phyloP scores from a whole-genome alignment of 2,329 filamentous ascomycete species.

The Beauveria sp. region DNA sequence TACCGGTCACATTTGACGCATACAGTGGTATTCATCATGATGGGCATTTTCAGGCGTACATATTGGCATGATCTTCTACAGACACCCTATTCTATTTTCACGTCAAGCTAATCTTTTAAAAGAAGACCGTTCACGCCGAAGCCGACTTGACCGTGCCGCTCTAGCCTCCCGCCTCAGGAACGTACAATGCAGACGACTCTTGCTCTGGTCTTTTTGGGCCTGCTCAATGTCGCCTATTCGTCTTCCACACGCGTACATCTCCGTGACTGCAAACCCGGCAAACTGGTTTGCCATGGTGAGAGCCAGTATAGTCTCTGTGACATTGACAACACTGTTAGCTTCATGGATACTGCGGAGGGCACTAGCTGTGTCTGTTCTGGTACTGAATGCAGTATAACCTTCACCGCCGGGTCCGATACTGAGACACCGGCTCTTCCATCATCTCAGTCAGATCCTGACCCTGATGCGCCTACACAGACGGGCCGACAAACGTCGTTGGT shows the following conservation, averaged over 20 bases:
- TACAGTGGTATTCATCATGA: too few species aligned
- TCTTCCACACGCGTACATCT: not conserved
- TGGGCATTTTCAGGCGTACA: too few species aligned
- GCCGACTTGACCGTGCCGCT: too few species aligned
- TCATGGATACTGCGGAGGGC: not conserved
- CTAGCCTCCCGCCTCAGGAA: too few species aligned
- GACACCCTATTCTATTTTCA: too few species aligned
- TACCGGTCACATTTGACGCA: too few species aligned
- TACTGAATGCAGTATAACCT: not conserved
- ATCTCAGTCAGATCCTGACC: not conserved
- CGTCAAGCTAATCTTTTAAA: too few species aligned
- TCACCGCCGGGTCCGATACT: not conserved
- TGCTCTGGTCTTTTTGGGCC: not conserved
- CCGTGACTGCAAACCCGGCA: not conserved
- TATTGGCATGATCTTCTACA: too few species aligned
- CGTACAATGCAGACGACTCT: not conserved
- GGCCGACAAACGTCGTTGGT: not conserved
- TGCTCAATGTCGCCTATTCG: not conserved
- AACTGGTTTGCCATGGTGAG: not conserved
- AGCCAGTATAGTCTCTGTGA: not conserved
- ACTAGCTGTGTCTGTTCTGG: not conserved
- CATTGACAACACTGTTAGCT: not conserved
- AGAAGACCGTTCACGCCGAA: too few species aligned
- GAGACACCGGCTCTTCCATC: not conserved
- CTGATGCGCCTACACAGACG: not conserved